A percentile compares a stretch with the other conserved stretches of the same genome.
Conservation (phyloP, 2,329 filamentous ascomycete genomes). For the Clonostachys sp. region DNA sequence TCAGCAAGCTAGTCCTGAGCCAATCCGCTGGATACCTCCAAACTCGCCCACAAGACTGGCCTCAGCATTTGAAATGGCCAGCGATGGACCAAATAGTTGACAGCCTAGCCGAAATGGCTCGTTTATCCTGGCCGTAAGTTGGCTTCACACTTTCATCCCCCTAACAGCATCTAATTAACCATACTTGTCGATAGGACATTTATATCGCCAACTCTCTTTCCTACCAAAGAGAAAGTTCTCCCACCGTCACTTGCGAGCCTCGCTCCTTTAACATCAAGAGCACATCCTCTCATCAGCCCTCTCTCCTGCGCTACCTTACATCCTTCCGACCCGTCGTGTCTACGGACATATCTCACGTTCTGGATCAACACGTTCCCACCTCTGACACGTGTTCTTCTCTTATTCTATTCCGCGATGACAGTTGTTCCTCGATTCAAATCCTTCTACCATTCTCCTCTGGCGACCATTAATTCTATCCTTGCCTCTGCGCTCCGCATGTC, state of each 20-base stretch:
- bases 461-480: conserved; percentile 61
- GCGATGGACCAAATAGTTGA: conserved; percentile 71
- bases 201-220: conserved; percentile 82
- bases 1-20: conserved; percentile 44
- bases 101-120: conserved; percentile 75
- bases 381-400: conserved; percentile 71
- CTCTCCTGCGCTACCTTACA: conserved; percentile 89
- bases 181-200: conserved; percentile 51
- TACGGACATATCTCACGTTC: conserved; percentile 81
- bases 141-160: background rate
- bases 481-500: conserved; percentile 69
- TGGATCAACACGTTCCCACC: conserved; percentile 80
- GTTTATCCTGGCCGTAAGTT: conserved; percentile 76
- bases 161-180: conserved; percentile 3
- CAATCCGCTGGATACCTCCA: conserved; percentile 80
- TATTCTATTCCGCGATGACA: conserved; percentile 65
- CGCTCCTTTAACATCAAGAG: conserved; percentile 73
- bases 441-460: conserved; percentile 65
- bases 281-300: conserved; percentile 80
- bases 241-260: conserved; percentile 63
- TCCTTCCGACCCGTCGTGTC: conserved; percentile 81
- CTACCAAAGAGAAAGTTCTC: conserved; percentile 60
- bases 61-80: conserved; percentile 68
- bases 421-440: conserved; percentile 63
- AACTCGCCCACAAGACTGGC: conserved; percentile 62